These are phyloP conservation scores for Pyricularia grisea DNA, from an alignment of 2,329 filamentous ascomycete species.

Conservation along the genomic window DNA sequence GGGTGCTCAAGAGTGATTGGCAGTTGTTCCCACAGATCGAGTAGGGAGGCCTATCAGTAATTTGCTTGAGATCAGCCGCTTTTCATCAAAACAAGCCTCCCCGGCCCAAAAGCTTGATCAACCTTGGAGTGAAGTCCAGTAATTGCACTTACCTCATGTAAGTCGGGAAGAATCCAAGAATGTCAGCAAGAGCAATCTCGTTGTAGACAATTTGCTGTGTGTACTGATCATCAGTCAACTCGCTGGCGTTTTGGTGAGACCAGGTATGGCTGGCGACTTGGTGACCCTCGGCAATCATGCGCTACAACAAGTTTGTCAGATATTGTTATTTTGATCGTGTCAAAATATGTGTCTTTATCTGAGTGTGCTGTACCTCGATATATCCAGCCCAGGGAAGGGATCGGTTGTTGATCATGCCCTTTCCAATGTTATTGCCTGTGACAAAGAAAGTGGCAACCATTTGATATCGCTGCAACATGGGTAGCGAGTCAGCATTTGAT, in stretches of 20 bases:
- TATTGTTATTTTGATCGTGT: too few species aligned
- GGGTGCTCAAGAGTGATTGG: slow-evolving; percentile 17
- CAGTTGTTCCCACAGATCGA: slow-evolving; percentile 24
- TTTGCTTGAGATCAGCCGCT: slow-evolving; percentile 16
- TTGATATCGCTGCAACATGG: slow-evolving; percentile 29
- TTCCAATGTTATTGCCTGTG: slow-evolving; percentile 46
- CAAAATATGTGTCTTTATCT: background rate
- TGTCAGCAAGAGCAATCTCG: slow-evolving; percentile 32
- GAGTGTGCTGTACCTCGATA: slow-evolving; percentile 24
- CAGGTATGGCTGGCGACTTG: slow-evolving; percentile 39
- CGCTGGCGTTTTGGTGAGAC: slow-evolving; percentile 31
- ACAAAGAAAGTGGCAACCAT: slow-evolving; percentile 63
- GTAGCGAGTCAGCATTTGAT: slow-evolving; percentile 3
- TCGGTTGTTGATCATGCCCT: slow-evolving; percentile 44
- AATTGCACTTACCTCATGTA: slow-evolving; percentile 26
- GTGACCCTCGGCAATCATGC: slow-evolving; percentile 34
- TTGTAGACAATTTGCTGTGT: slow-evolving; percentile 31
- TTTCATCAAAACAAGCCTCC: background rate
- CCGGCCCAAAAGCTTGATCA: too few species aligned
- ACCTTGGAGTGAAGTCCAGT: background rate
- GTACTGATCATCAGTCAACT: slow-evolving; percentile 22
- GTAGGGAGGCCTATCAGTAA: slow-evolving; percentile 23
- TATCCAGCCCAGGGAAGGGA: slow-evolving; percentile 33
- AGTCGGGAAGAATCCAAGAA: slow-evolving; percentile 34
- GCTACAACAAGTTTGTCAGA: slow-evolving; percentile 20